A percentile compares a stretch with the other conserved stretches of the same genome.
Evolutionary conservation across 805 yeast species (phyloP).

Genomic region (Candida methanosorbosa): DNA sequence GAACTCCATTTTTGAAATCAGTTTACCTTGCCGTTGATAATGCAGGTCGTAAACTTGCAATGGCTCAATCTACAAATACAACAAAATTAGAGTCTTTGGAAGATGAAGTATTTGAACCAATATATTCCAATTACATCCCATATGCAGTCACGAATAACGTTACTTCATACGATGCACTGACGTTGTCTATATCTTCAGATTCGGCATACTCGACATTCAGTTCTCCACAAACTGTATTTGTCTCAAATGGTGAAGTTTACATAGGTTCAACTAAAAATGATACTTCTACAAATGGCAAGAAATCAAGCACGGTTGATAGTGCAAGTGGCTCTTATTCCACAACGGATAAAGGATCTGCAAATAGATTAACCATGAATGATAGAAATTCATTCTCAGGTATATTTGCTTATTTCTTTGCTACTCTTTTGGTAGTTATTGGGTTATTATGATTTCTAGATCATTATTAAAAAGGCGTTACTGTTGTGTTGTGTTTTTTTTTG

Average conservation of each 20-base stretch:
- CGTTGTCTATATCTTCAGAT: conserved; percentile 18
- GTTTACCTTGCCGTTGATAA: conserved; percentile 57
- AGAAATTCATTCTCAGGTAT: too few relatives aligned
- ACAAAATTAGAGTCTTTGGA: neutral
- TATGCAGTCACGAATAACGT: conserved; percentile 18
- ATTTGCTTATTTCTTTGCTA: too few relatives aligned
- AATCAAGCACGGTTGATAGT: too few relatives aligned
- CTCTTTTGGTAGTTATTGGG: too few relatives aligned
- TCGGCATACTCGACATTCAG: conserved; percentile 7
- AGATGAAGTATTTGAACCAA: conserved; percentile 3
- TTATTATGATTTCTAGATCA: too few relatives aligned
- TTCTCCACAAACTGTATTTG: conserved; percentile 5
- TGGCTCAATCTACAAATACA: conserved; percentile 35
- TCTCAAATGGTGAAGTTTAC: conserved; percentile 23
- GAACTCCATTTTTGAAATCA: conserved; percentile 45
- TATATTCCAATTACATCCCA: conserved; percentile 23
- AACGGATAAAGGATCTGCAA: too few relatives aligned
- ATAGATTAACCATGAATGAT: too few relatives aligned
- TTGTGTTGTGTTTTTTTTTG: too few relatives aligned
- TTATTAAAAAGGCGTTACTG: too few relatives aligned
- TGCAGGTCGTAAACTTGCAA: conserved; percentile 44
- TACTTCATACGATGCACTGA: conserved; percentile 11
- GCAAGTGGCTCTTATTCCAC: too few relatives aligned
- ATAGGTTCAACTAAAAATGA: conserved; percentile 7
- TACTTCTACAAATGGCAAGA: too few relatives aligned